Base-by-base conservation (phyloP, 345 rosid species). In the Euclidium syriacum region DNA sequence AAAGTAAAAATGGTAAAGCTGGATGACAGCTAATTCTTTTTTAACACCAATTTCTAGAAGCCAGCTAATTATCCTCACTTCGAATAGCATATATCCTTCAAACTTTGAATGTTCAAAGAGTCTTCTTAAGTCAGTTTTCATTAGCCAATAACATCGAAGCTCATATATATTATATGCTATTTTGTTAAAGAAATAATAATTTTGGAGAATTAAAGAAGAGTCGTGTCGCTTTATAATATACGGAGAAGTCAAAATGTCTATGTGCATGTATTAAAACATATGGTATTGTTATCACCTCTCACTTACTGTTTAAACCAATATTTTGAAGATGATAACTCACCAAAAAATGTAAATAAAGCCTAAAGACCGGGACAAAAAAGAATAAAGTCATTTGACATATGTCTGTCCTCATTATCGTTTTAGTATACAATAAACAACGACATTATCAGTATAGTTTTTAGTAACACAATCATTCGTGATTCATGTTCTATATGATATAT, bases 51-150 rank as follows among this genome's bases (percentile, higher is more conserved):
- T 14, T 52, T 52, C 67, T 60, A 62, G 63, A 62, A 53, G 68
- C 27, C 74, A 70, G 63, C 74, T 70, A 53, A 62, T 52, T 34
- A 20, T 53, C 14, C 56, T 3, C 62, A 64, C 74, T 64, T 71
- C 41, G 35, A 46, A 52, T 23, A 58, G 39, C 47, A 51, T 42
- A 41, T 42, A 59, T 60, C 53, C 48, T 43, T 26, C 67, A 52
- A 49, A 43, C 61, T 59, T 68, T 67, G 76, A 76, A 78, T 67
- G 66, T 78, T 78, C 79, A 73, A 75, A 72, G 64, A 47, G 50
- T 68, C 55, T 34, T 57, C 32, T 42, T n/a, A 42, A 17, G 35
- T 7, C 2, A 35, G 38, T 48, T 48, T 58, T 42, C 47, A 18
- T 33, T 20, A 48, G 68, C 52, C 73, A 64, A 49, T 50, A 40